A percentile compares a stretch with the other conserved stretches of the same genome.
These are phyloP conservation scores for Dothidotthia symphoricarpi DNA, from an alignment of 2,329 filamentous ascomycete genomes.

Conservation along the genomic window DNA sequence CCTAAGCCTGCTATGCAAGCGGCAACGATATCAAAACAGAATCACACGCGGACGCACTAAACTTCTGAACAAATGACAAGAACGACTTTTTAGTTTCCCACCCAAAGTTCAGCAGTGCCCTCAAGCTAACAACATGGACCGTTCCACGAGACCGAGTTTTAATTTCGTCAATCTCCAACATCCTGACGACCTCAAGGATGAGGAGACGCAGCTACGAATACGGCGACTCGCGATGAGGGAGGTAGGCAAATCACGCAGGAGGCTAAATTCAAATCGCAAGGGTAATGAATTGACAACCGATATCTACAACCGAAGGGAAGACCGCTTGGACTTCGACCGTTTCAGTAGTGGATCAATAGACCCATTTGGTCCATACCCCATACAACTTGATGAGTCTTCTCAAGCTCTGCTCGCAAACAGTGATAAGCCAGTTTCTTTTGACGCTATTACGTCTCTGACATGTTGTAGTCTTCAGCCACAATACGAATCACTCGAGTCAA, in stretches of 20 bases:
- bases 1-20: too few relatives aligned
- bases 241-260: conserved; percentile 28
- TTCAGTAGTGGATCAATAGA: conserved; percentile 24
- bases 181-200: conserved; percentile 34
- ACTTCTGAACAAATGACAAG: too few relatives aligned
- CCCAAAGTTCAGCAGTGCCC: too few relatives aligned
- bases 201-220: conserved; percentile 31
- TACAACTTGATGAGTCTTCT: conserved; percentile 23
- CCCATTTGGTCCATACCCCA: conserved; percentile 27
- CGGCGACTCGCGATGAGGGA: conserved; percentile 37
- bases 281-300: conserved; percentile 31
- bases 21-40: too few relatives aligned
- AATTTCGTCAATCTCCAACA: conserved; percentile 35
- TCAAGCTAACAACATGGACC: conserved; percentile 19
- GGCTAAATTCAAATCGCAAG: conserved; percentile 26
- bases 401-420: conserved; percentile 27
- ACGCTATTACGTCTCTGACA: too few relatives aligned
- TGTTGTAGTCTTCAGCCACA: conserved; percentile 23
- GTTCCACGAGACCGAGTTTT: conserved; percentile 25
- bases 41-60: too few relatives aligned
- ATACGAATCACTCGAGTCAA: conserved; percentile 20
- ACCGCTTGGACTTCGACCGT: conserved; percentile 14
- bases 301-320: conserved; percentile 14
- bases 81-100: too few relatives aligned
- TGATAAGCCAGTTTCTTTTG: too few relatives aligned